A percentile compares a stretch with the other conserved stretches of the same genome.
These are phyloP conservation scores for Metarhizium anisopliae DNA, from an alignment of 2,329 filamentous ascomycete genomes.

Conservation along the genomic window DNA sequence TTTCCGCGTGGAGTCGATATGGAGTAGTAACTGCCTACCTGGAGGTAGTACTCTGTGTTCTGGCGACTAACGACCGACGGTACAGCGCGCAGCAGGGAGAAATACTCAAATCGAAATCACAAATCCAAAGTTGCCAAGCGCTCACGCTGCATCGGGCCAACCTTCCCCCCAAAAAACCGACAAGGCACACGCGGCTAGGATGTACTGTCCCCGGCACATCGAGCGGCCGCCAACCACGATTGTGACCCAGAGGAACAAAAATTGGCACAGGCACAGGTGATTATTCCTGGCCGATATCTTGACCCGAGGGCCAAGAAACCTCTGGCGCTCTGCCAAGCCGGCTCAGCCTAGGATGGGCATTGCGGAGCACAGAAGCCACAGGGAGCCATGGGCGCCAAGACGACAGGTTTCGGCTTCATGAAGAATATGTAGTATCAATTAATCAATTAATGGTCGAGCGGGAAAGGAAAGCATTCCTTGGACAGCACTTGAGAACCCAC, in stretches of 20 bases:
- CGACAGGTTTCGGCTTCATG: neutral
- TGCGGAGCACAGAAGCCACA: neutral
- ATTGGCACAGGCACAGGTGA: neutral
- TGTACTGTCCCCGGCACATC: neutral
- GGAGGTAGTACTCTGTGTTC: too few relatives aligned
- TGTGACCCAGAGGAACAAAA: neutral
- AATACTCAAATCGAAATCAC: neutral
- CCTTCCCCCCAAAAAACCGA: neutral
- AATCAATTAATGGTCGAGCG: neutral
- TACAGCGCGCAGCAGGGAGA: neutral
- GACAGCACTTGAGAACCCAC: too few relatives aligned
- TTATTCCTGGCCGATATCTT: neutral
- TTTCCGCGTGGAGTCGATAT: too few relatives aligned
- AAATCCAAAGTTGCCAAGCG: neutral
- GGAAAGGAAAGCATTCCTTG: too few relatives aligned
- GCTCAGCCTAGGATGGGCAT: neutral
- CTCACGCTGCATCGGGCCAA: neutral
- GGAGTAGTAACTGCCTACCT: too few relatives aligned
- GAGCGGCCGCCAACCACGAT: neutral
- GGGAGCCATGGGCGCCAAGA: neutral
- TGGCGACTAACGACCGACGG: too few relatives aligned
- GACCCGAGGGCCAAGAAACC: neutral
- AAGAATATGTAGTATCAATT: neutral
- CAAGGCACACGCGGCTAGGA: neutral
- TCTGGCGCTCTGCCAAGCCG: neutral